A percentile compares a stretch with the other conserved stretches of the same genome.
phyloP scores from a whole-genome alignment of 2,329 filamentous ascomycete species.

The Neocatenulostroma microsporum region DNA sequence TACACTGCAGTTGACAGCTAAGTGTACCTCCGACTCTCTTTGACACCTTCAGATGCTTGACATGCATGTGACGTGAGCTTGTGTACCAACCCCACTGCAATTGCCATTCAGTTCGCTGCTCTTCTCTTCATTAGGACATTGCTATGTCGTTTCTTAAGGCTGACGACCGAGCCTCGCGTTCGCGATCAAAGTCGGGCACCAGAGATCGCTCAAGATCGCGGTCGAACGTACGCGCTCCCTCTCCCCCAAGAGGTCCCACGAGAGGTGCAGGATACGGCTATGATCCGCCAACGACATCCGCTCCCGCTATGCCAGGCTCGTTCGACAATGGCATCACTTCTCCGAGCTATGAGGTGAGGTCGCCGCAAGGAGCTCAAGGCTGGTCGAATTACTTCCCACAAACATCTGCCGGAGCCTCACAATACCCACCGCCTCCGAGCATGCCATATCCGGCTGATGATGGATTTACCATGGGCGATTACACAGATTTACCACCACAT shows the following conservation, averaged over 20 bases:
- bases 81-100: no score
- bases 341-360: conserved; percentile 35
- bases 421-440: conserved; percentile 12
- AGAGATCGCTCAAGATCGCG: conserved; percentile 31
- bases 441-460: conserved; percentile 23
- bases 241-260: conserved; percentile 16
- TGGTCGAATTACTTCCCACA: conserved; percentile 13
- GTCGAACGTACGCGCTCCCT: conserved; percentile 32
- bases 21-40: no score
- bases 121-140: no score
- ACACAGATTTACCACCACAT: conserved; percentile 37
- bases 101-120: no score
- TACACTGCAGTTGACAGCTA: no score
- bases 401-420: conserved; percentile 5
- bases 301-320: conserved; percentile 15
- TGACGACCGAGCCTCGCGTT: conserved; percentile 35
- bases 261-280: conserved; percentile 19
- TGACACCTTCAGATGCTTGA: no score
- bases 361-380: conserved; percentile 22
- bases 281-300: conserved; percentile 7
- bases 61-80: no score
- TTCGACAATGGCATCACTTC: conserved; percentile 16
- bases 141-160: conserved; percentile 33
- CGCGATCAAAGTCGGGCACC: conserved; percentile 37
- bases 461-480: conserved; percentile 38